Conservation (phyloP, 1,139 yeast genomes). For the Hansenula lynferdii region DNA sequence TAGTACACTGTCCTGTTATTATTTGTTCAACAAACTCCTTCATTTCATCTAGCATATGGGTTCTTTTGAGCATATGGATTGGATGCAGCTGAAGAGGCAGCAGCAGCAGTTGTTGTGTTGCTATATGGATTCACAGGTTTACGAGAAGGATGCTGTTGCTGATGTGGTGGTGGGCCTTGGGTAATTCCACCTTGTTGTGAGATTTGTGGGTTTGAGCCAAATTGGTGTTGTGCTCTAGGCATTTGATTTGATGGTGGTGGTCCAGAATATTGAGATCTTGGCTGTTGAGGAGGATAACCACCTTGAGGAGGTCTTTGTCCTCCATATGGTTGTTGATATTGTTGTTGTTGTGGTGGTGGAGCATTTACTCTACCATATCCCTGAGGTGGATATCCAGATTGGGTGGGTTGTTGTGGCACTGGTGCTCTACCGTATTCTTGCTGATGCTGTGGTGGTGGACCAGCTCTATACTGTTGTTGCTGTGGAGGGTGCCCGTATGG, state of each 20-base stretch:
- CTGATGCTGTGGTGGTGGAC: too few relatives aligned
- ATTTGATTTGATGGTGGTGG: too few relatives aligned
- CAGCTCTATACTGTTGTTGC: too few relatives aligned
- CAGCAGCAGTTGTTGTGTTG: background rate
- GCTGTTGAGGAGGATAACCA: background rate
- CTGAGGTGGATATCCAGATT: slow-evolving; percentile 1
- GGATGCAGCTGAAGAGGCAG: background rate
- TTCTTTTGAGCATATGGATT: slow-evolving; percentile 18
- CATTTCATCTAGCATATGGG: slow-evolving; percentile 12
- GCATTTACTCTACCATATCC: background rate
- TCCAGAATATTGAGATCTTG: slow-evolving; percentile 1
- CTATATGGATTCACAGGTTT: slow-evolving; percentile 4
- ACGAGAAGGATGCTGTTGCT: slow-evolving; percentile 4
- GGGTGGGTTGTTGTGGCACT: too few relatives aligned
- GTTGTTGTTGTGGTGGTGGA: slow-evolving; percentile 5
- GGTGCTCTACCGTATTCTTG: too few relatives aligned
- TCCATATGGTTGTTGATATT: slow-evolving; percentile 1
- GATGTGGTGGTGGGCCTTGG: background rate
- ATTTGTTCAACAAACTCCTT: too few relatives aligned
- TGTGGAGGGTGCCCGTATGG: slow-evolving; percentile 5
- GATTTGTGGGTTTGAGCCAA: slow-evolving; percentile 4
- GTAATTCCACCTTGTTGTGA: slow-evolving; percentile 7
- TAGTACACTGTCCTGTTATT: background rate
- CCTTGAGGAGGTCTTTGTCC: slow-evolving; percentile 1
- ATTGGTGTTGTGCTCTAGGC: slow-evolving; percentile 6